Conservation (phyloP, 192 early-diverging fungal genomes). For the Phlyctochytrium bullatum region DNA sequence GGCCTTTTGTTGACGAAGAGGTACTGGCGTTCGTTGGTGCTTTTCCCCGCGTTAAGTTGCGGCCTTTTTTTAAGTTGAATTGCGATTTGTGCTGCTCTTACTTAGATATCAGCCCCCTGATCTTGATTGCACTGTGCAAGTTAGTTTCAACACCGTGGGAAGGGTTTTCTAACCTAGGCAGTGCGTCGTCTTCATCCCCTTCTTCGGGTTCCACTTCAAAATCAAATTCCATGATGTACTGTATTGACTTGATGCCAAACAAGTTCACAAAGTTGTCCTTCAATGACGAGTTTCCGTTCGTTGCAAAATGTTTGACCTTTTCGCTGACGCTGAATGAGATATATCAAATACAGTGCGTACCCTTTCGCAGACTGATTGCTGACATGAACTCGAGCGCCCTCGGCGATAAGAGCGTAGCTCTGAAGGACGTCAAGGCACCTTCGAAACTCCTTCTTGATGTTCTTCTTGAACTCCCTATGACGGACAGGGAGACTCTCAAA, state of each 20-base stretch:
- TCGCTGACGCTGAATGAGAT: neutral
- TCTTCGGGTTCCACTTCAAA: slow-evolving; percentile 42
- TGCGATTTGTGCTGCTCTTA: no score
- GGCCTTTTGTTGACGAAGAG: slow-evolving; percentile 89
- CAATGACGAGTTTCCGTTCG: slow-evolving; percentile 57
- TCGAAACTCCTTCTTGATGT: slow-evolving; percentile 75
- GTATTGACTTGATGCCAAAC: slow-evolving; percentile 65
- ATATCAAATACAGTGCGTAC: slow-evolving; percentile 19
- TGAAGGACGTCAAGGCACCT: slow-evolving; percentile 77
- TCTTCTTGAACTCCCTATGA: slow-evolving; percentile 77
- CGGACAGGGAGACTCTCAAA: slow-evolving; percentile 89
- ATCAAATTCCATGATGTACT: slow-evolving; percentile 37
- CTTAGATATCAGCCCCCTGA: slow-evolving; percentile 38
- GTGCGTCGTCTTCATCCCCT: slow-evolving; percentile 2
- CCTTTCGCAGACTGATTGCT: slow-evolving; percentile 62
- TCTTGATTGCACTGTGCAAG: slow-evolving; percentile 1
- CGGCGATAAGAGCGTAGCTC: slow-evolving; percentile 76
- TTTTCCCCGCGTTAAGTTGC: no score
- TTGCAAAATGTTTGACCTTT: slow-evolving; percentile 25
- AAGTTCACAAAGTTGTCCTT: slow-evolving; percentile 73
- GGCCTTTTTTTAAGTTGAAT: no score
- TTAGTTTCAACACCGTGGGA: no score
- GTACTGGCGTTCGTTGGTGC: slow-evolving; percentile 79
- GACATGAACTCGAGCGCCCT: slow-evolving; percentile 63
- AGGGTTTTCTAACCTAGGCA: no score